Evolutionary conservation across 1,284 basidiomycete genomes (phyloP), one percentile per base, ranked within the genome.

Genomic region (Xerocomus cyaneibrunnescens): DNA sequence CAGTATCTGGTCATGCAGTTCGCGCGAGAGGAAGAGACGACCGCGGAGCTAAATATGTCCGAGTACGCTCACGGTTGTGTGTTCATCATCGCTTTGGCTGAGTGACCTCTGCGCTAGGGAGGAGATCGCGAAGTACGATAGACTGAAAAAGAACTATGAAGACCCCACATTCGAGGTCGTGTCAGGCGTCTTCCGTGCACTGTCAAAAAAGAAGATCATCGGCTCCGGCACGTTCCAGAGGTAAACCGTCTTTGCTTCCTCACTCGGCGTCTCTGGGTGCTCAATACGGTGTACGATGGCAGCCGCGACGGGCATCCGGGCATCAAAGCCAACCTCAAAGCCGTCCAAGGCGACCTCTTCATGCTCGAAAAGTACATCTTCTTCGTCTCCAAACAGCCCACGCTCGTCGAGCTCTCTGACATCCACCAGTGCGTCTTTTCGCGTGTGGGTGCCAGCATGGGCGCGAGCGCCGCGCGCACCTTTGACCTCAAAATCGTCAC

Each of bases 1-100:
- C 95, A 96, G 46, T 99, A 97, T 72, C 78, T 99, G 16, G 96
- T 99, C 47, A 94, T 98, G 84, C 94, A 98, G 66, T 99, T 98
- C 74, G 89, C 88, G 25, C 85, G 93, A 57, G 96, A 98, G 62
- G 97, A 99, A 69, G 95, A 98, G 71, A 94, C 96, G 58, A 96
- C 95, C 38, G 92, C 94, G 4, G 94, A 98, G 67, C 76, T 99
- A 46, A 98, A 98, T 68, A 84, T 99, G 76, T 79, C 85, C 50
- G 94, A 98, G 92, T 94, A 70, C 55, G 89, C 74, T 12, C 42
- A 38, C 30, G 7, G 30, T 36, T 3, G 37, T 51, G 48, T 2
- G 12, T 19, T 38, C 10, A 12, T 34, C 5, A 17, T 32, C 5
- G 3, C 17, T 22, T 34, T 43, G n/a, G 37, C 45, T 56, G 22